Percentiles rank a stretch among this genome's conserved stretches.
Conservation (phyloP, 208 protist species). For the Leishmania lainsoni region DNA sequence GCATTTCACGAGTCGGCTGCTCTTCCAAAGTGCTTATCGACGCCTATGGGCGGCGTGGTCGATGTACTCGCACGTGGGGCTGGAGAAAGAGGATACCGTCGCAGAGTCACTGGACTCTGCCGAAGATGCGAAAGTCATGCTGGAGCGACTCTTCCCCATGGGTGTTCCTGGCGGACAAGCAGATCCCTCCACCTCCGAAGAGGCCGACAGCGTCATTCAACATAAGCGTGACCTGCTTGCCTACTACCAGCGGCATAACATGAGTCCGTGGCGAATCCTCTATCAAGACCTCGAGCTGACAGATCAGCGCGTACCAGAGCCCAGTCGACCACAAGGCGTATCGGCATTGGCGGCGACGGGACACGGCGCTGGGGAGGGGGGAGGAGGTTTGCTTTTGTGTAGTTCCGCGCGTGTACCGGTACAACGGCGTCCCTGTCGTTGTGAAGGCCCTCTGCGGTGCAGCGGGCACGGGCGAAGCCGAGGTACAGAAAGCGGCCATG, state of each 20-base stretch:
- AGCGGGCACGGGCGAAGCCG: conserved; percentile 1
- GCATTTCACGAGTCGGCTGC: conserved; percentile 47
- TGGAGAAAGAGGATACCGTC: conserved; percentile 42
- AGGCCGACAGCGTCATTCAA: neutral
- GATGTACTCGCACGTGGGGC: conserved; percentile 47
- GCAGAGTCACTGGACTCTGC: conserved; percentile 38
- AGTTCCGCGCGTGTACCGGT: conserved; percentile 19
- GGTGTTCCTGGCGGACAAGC: neutral
- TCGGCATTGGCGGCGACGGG: neutral
- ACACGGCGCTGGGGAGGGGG: neutral
- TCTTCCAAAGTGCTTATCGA: conserved; percentile 47
- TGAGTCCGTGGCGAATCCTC: conserved; percentile 53
- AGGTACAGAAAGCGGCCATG: conserved; percentile 24
- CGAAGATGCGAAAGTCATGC: conserved; percentile 30
- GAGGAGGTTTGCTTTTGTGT: conserved; percentile 15
- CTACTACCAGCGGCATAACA: conserved; percentile 42
- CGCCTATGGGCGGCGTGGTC: conserved; percentile 59
- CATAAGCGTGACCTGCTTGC: conserved; percentile 35
- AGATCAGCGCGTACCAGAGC: neutral
- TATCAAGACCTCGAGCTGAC: conserved; percentile 41
- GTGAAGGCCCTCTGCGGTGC: conserved; percentile 23
- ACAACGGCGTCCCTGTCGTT: conserved; percentile 25
- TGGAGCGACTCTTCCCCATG: conserved; percentile 22
- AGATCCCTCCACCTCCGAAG: neutral
- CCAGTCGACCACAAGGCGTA: neutral